A percentile compares a stretch with the other conserved stretches of the same genome.
phyloP scores from a whole-genome alignment of 805 yeast genomes.

The Metschnikowia kunwiensis region DNA sequence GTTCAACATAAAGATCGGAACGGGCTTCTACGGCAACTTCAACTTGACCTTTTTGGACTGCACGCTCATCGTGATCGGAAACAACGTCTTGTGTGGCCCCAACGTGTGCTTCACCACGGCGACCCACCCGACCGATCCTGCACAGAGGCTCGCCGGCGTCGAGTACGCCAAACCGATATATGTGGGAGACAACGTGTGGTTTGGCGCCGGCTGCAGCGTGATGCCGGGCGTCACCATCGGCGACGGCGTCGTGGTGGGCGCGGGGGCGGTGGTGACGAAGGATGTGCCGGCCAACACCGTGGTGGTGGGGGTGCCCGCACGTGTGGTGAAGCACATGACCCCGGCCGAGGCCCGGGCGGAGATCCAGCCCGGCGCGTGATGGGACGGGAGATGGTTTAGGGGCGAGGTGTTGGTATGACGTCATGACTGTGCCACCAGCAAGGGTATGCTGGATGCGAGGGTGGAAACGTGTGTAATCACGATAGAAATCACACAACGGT shows the following conservation, averaged over 20 bases:
- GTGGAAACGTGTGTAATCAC: no score
- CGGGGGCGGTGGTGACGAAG: conserved; percentile 62
- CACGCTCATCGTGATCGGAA: conserved; percentile 58
- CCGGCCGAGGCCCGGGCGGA: conserved; percentile 20
- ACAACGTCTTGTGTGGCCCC: conserved; percentile 61
- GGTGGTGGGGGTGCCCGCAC: conserved; percentile 65
- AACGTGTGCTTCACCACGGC: conserved; percentile 59
- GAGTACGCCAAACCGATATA: conserved; percentile 58
- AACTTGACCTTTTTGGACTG: conserved; percentile 55
- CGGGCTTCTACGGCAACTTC: conserved; percentile 59
- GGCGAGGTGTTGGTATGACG: no score
- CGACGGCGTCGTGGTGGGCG: conserved; percentile 58
- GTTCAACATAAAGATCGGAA: conserved; percentile 54
- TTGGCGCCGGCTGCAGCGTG: conserved; percentile 53
- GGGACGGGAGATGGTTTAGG: no score
- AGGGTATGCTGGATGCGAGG: no score
- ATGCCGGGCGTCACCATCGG: conserved; percentile 70
- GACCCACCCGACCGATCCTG: conserved; percentile 57
- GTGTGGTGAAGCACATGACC: conserved; percentile 35
- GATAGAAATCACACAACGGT: no score
- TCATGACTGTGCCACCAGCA: no score
- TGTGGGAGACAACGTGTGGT: conserved; percentile 68
- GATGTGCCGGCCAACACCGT: conserved; percentile 54
- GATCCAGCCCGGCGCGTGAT: no score
- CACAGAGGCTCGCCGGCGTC: conserved; percentile 37